A percentile compares a stretch with the other conserved stretches of the same genome.
These are phyloP conservation scores for Cucumis variabilis DNA, from an alignment of 331 rosid genomes.

Conservation along the genomic window DNA sequence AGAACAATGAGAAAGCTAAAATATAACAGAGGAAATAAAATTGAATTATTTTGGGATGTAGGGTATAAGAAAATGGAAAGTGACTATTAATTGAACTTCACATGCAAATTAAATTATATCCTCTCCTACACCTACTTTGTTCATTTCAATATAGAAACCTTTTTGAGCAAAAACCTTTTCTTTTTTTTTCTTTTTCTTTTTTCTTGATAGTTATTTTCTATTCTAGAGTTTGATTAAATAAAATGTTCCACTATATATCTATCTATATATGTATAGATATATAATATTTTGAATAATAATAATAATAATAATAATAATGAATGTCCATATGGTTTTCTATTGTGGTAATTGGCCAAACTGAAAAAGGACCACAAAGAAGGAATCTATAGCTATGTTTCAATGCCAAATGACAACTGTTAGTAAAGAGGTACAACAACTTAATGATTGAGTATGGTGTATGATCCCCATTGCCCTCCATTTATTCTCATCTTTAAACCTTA, in stretches of 20 bases:
- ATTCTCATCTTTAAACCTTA: neutral
- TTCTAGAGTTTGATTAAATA: neutral
- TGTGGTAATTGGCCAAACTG: neutral
- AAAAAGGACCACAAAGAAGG: constrained; percentile 22
- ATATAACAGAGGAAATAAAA: neutral
- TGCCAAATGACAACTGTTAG: constrained; percentile 10
- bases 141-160: neutral
- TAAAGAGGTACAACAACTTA: neutral
- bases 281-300: no score
- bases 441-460: constrained; percentile 15
- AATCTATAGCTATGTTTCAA: neutral
- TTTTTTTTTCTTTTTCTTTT: no score
- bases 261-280: no score
- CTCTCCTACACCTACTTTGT: neutral
- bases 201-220: neutral
- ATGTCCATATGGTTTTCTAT: neutral
- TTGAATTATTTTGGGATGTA: neutral
- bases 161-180: neutral
- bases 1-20: neutral
- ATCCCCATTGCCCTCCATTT: neutral
- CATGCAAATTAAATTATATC: neutral
- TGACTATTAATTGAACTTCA: constrained; percentile 8
- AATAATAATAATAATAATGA: neutral
- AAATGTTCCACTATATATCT: neutral
- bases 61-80: neutral